These are phyloP conservation scores for Sporothrix brunneoviolacea DNA, from an alignment of 2,329 filamentous ascomycete genomes.

Conservation along the genomic window DNA sequence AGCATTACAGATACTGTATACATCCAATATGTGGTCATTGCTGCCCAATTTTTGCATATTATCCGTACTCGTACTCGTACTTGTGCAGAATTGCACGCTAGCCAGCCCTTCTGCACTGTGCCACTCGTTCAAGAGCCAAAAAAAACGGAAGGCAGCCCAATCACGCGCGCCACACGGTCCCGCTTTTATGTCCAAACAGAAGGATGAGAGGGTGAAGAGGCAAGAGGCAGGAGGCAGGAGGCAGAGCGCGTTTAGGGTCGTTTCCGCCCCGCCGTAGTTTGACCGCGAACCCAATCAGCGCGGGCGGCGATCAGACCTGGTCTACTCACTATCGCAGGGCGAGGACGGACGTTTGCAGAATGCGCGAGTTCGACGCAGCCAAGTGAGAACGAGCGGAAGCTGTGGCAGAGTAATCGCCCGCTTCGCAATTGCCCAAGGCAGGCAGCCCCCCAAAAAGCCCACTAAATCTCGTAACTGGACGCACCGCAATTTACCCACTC, in stretches of 20 bases:
- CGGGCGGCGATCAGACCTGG: slow-evolving; percentile 30
- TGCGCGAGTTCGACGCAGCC: not conserved
- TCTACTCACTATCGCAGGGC: slow-evolving; percentile 18
- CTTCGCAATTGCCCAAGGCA: too few relatives aligned
- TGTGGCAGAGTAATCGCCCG: slow-evolving; percentile 20
- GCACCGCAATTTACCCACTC: not conserved
- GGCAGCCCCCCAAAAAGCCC: too few relatives aligned
- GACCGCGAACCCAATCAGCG: slow-evolving; percentile 31
- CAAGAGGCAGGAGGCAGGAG: slow-evolving; percentile 8
- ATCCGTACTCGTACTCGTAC: too few relatives aligned
- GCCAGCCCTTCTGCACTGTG: slow-evolving; percentile 12
- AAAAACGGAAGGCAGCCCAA: slow-evolving; percentile 3
- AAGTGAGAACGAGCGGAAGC: too few relatives aligned
- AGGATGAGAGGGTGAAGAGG: not conserved
- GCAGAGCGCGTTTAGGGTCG: slow-evolving; percentile 1
- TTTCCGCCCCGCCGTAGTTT: slow-evolving; percentile 6
- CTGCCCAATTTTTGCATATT: too few relatives aligned
- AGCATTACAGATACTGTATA: not conserved
- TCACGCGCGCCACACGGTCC: not conserved
- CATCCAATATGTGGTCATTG: too few relatives aligned
- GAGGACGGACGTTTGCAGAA: too few relatives aligned
- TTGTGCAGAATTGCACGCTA: slow-evolving; percentile 6
- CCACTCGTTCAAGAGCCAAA: not conserved
- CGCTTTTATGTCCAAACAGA: slow-evolving; percentile 1
- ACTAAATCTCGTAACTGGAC: not conserved